Percentiles rank a stretch among this genome's conserved stretches.
phyloP scores from a whole-genome alignment of 345 rosid genomes.

The Cardiospermum halicacabum region DNA sequence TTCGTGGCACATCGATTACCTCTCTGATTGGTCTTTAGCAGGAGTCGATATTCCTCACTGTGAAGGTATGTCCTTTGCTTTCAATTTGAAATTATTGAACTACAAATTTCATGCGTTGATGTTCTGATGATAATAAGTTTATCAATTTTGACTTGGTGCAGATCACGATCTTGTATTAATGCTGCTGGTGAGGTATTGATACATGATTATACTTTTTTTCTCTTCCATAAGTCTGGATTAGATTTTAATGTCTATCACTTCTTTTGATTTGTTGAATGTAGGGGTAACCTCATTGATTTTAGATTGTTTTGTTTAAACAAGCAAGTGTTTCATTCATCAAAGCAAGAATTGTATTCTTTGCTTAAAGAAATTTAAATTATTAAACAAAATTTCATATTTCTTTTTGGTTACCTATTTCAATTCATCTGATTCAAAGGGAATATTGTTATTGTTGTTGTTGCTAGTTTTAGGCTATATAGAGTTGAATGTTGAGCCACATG shows the following conservation, averaged over 20 bases:
- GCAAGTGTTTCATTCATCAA: background rate
- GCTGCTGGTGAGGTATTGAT: slow-evolving; percentile 72
- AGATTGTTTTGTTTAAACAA: background rate
- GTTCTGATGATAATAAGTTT: background rate
- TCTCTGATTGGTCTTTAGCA: slow-evolving; percentile 82
- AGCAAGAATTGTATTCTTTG: background rate
- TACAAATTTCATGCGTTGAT: background rate
- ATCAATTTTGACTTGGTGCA: slow-evolving; percentile 35
- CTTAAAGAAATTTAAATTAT: background rate
- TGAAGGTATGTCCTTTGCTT: slow-evolving; percentile 63
- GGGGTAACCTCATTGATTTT: background rate
- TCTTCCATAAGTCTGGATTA: background rate
- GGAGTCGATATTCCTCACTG: slow-evolving; percentile 86
- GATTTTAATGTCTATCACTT: background rate
- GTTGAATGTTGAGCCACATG: slow-evolving; percentile 64
- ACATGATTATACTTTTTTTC: slow-evolving; percentile 41
- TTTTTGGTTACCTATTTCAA: background rate
- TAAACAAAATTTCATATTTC: background rate
- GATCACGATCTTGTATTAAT: slow-evolving; percentile 90
- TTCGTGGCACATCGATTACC: slow-evolving; percentile 64
- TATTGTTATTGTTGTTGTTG: background rate
- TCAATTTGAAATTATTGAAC: background rate
- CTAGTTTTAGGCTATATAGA: slow-evolving; percentile 50
- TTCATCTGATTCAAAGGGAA: background rate
- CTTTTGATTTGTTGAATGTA: background rate